phyloP scores from a whole-genome alignment of 305 asterid species.

The Petunia hybrid region DNA sequence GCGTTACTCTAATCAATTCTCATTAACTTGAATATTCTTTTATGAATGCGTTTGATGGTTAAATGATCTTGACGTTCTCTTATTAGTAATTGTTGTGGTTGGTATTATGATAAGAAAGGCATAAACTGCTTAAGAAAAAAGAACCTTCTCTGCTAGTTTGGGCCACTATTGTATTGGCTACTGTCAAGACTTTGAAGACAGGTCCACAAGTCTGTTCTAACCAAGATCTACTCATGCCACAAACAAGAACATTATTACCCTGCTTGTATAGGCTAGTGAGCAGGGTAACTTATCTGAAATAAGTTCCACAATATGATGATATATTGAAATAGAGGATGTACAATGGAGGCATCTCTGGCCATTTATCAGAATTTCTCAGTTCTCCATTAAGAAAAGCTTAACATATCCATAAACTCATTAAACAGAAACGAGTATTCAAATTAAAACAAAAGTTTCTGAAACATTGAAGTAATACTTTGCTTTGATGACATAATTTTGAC shows the following conservation, averaged over 20 bases:
- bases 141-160: too few relatives aligned
- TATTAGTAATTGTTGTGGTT: too few relatives aligned
- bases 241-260: not conserved
- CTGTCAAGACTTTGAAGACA: not conserved
- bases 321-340: constrained; percentile 38
- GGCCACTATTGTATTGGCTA: too few relatives aligned
- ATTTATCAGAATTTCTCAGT: constrained; percentile 40
- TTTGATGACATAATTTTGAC: not conserved
- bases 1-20: too few relatives aligned
- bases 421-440: constrained; percentile 43
- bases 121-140: too few relatives aligned
- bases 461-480: constrained; percentile 36
- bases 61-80: too few relatives aligned
- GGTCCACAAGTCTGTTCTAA: not conserved
- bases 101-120: too few relatives aligned
- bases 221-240: constrained; percentile 6
- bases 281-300: not conserved
- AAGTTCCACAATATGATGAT: constrained; percentile 9
- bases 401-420: constrained; percentile 39
- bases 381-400: constrained; percentile 11
- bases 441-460: constrained; percentile 37
- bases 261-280: constrained; percentile 26
- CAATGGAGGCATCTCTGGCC: constrained; percentile 40
- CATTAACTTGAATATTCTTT: too few relatives aligned
- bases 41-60: too few relatives aligned